These are phyloP conservation scores for Cordyceps tenuipes DNA, from an alignment of 2,329 filamentous ascomycete species.

Conservation along the genomic window DNA sequence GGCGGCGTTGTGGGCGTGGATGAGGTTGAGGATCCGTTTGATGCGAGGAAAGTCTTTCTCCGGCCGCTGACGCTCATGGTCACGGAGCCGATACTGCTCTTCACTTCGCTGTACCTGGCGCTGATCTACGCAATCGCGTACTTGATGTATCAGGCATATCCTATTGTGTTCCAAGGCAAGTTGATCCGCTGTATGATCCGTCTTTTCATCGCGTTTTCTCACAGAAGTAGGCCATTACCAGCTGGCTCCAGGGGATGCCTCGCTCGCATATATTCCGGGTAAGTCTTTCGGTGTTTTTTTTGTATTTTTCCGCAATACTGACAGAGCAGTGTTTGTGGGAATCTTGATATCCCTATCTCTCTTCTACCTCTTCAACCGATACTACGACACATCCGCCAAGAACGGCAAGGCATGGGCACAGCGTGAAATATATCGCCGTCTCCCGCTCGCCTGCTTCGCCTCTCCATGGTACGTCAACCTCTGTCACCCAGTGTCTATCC, in stretches of 20 bases:
- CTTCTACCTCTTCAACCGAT: conserved; percentile 21
- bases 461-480: conserved; percentile 46
- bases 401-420: conserved; percentile 24
- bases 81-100: conserved; percentile 41
- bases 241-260: conserved; percentile 37
- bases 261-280: conserved; percentile 40
- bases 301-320: background rate
- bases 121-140: conserved; percentile 44
- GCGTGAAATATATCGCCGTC: conserved; percentile 25
- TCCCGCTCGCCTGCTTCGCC: conserved; percentile 44
- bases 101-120: conserved; percentile 40
- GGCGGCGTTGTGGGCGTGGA: conserved; percentile 28
- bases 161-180: conserved; percentile 36
- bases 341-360: conserved; percentile 17
- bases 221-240: conserved; percentile 25
- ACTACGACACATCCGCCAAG: conserved; percentile 19
- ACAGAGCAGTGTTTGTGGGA: conserved; percentile 22
- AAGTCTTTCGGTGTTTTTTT: conserved; percentile 22
- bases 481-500: conserved; percentile 25
- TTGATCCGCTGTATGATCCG: background rate
- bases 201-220: background rate
- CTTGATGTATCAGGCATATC: conserved; percentile 44
- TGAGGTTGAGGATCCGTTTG: conserved; percentile 24
- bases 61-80: conserved; percentile 41
- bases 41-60: conserved; percentile 38